Conservation (phyloP, 441 rosid genomes). For the Croton setiger region DNA sequence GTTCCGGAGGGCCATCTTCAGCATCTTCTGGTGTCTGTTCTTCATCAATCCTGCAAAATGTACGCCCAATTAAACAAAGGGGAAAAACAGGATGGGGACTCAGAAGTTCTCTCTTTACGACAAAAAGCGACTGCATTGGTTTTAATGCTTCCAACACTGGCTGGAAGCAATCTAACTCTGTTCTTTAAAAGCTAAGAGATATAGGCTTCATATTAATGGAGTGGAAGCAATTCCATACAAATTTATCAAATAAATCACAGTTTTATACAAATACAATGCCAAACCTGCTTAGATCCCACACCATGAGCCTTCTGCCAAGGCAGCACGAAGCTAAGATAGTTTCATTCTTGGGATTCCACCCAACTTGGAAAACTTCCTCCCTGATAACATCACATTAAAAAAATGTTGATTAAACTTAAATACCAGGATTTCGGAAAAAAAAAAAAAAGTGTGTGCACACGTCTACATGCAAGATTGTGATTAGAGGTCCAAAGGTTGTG, state of each 20-base stretch:
- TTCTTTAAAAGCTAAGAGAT: background rate
- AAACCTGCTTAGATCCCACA: slow-evolving; percentile 99
- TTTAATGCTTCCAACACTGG: background rate
- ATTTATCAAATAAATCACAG: background rate
- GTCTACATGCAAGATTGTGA: background rate
- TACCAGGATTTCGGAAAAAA: too few relatives aligned
- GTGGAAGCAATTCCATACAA: background rate
- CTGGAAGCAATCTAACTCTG: background rate
- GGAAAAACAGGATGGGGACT: background rate
- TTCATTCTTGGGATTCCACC: slow-evolving; percentile 94
- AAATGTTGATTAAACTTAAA: background rate
- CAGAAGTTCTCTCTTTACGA: too few relatives aligned
- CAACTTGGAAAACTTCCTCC: slow-evolving; percentile 97
- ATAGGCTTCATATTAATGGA: background rate
- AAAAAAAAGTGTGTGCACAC: background rate
- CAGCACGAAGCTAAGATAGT: slow-evolving; percentile 94
- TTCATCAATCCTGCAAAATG: slow-evolving; percentile 72
- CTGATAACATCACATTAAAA: slow-evolving; percentile 35
- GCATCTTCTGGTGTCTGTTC: slow-evolving; percentile 94
- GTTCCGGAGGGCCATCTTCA: slow-evolving; percentile 96
- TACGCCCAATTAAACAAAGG: slow-evolving; percentile 1
- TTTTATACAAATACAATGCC: slow-evolving; percentile 15
- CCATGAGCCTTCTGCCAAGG: slow-evolving; percentile 96
- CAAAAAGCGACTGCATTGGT: background rate
- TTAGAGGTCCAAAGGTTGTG: background rate